Base-by-base conservation (phyloP, 441 rosid genomes). In the Sinapis alba region DNA sequence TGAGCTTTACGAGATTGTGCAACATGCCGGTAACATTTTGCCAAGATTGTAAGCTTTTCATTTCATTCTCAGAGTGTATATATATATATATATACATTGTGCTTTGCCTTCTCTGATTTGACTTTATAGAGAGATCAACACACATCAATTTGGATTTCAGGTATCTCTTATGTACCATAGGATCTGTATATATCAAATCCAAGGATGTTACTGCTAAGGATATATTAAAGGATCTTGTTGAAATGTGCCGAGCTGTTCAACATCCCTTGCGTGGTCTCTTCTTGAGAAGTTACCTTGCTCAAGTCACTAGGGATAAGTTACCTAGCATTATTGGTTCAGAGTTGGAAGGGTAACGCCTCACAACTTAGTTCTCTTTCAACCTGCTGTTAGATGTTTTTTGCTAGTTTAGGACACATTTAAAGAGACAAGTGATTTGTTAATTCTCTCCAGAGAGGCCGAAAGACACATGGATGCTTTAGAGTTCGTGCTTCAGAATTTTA, bases 1-100 rank as follows among this genome's bases (percentile, higher is more conserved):
- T 27, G 99, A 96, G 84, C 88, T 96, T 26, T 96, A 96, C 71
- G 97, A 96, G 83, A 89, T 93, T 11, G 99, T 96, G 60, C 99
- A 93, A 81, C 97, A 96, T 62, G 98, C 99, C 15, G 99, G 99
- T 65, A 96, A 96, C 89, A 96, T 96, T 75, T 85, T 96, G 83
- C 99, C 99, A 59, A 88, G 98, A 89, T 75, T 89, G 99, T 96
- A 72, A 87, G 99, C 79, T 74, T 70, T 65, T 50, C 5, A 54
- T 28, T 18, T 26, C 18, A 50, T 69, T 66, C 60, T 68, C 41
- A 2, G 51, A 19, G 30, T 61, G n/a, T n/a, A n/a, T n/a, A n/a
- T n/a, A n/a, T n/a, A n/a, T n/a, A n/a, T n/a, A n/a, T n/a, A n/a
- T n/a, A 15, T 58, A 19, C 68, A 71, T 65, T 65, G 30, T 58